Base-by-base conservation (phyloP, 305 asterid species). In the Withania somnifera region DNA sequence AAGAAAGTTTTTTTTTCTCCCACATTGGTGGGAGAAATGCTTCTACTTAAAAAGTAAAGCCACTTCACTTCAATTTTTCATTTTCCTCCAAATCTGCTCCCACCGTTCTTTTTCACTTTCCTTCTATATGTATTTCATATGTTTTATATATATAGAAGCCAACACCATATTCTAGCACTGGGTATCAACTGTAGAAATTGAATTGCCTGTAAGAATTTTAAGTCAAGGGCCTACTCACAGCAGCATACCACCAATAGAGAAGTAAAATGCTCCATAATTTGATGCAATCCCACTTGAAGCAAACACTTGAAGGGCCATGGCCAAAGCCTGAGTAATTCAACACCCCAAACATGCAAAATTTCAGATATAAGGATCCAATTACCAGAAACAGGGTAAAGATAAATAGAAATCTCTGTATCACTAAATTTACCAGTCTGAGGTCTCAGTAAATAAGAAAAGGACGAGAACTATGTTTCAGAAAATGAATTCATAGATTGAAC, bases 251-350 rank as follows among this genome's bases (percentile, higher is more conserved):
- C 92, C 91, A 79, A 90, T 76, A 19, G 97, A 91, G 3, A 94
- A 87, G 58, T 88, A 87, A 67, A 91, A 91, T 53, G 88, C 89
- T 82, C 86, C 79, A 83, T 89, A 78, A 83, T 42, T 80, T 82
- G 91, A 86, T 22, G 85, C 83, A 73, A 90, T 82, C 58, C 88
- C 89, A 60, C 88, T 86, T 73, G 95, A 86, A 20, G 94, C 93
- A 69, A 90, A 84, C 78, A 90, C 99, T 95, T 95, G 98, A 87
- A 95, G 87, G 84, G 81, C 88, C 91, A 91, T 90, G 9, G 98
- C 88, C 71, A 87, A 76, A 61, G 98, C 98, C 99, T 95, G 92
- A 81, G 60, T 67, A 82, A 79, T 63, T 24, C 24, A 47, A 47
- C 7, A 1, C 60, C 58, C 78, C 79, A 73, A 9, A 73, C 79